These are phyloP conservation scores for Quercus robur DNA, from an alignment of 306 rosid genomes.

Conservation along the genomic window DNA sequence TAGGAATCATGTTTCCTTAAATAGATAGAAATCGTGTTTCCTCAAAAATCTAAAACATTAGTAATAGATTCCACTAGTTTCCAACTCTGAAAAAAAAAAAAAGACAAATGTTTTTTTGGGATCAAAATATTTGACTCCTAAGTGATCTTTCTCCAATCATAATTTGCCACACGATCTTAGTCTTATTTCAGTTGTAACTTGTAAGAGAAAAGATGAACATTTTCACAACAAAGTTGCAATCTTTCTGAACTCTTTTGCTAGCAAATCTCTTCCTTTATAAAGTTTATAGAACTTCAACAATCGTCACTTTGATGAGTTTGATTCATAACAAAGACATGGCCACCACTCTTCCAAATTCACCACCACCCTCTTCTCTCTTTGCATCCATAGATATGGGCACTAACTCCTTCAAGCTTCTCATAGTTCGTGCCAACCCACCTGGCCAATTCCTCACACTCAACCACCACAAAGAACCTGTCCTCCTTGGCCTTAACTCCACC, in stretches of 20 bases:
- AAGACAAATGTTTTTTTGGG: too few species aligned
- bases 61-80: too few species aligned
- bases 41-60: too few species aligned
- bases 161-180: too few species aligned
- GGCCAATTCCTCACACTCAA: conserved; percentile 28
- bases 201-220: too few species aligned
- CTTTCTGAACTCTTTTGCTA: background rate
- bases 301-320: background rate
- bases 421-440: conserved; percentile 21
- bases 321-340: conserved; percentile 10
- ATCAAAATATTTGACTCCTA: too few species aligned
- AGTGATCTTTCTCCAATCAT: too few species aligned
- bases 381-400: conserved; percentile 42
- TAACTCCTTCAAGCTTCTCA: conserved; percentile 39
- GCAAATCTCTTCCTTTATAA: background rate
- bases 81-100: too few species aligned
- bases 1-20: too few species aligned
- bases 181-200: too few species aligned
- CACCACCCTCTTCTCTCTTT: conserved; percentile 17
- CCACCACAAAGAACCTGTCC: conserved; percentile 21
- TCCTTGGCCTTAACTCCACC: conserved; percentile 32
- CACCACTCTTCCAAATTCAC: background rate
- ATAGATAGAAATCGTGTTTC: too few species aligned
- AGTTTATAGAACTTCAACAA: background rate
- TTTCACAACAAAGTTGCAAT: background rate